Base-by-base conservation (phyloP, 1,139 yeast genomes). In the Nakaseomyces nivariensis region DNA sequence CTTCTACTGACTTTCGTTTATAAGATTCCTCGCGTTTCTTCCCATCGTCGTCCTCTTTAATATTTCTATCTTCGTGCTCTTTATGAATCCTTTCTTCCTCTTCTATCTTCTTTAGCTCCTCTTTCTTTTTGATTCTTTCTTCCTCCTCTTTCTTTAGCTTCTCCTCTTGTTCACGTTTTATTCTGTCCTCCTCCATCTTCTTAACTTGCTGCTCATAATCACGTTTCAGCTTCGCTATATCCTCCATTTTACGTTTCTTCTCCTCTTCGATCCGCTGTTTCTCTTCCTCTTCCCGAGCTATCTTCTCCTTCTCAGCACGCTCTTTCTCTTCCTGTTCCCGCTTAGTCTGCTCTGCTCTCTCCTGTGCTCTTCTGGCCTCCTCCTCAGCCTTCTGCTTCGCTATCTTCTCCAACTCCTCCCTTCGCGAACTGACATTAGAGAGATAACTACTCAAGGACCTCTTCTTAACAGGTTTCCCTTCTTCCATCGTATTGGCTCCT, bases 391-490 rank as follows among this genome's bases (percentile, higher is more conserved):
- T 41, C 32, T 47, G 43, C 47, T 50, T 46, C 5, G 54, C 57
- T 26, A 55, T 52, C 52, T 51, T 60, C 47, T 55, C 63, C 50
- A 55, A 54, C 54, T 67, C 68, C 45, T 58, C 63, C 44, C 63
- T 60, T 52, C 69, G 56, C 25, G 60, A 54, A 17, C 49, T 57
- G 2, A 65, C 63, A 49, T 64, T 65, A n/a, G 68, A 64, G 27
- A 67, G 52, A 48, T 67, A 67, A 43, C 64, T 67, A 42, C 70
- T 62, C 45, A 67, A 53, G 1, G 69, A 64, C 47, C 68, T 56
- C 48, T 55, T 61, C 54, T 63, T 63, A 13, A 59, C 58, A 25
- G 53, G 32, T 37, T 31, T 41, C 38, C 33, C 41, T 31, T 38
- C 40, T 7, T 38, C 36, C 29, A 38, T 38, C 13, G 22, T 17